These are phyloP conservation scores for Talaromyces rugulosus DNA, from an alignment of 2,329 filamentous ascomycete genomes.

Conservation along the genomic window DNA sequence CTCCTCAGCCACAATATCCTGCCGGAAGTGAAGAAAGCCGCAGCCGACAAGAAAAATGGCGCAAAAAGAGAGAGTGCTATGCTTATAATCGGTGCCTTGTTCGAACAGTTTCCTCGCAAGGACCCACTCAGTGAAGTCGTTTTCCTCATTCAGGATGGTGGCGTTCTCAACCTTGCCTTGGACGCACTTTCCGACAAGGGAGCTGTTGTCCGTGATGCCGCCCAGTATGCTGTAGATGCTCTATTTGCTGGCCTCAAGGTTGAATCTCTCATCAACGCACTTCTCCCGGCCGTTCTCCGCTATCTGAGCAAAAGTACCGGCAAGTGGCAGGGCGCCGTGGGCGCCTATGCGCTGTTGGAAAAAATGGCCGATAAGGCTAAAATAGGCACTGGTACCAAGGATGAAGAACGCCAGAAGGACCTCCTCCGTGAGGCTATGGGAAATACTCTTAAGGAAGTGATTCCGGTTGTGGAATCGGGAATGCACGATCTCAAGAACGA, in stretches of 20 bases:
- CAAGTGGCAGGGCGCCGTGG: constrained; percentile 96
- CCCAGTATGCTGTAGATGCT: constrained; percentile 89
- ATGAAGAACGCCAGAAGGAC: constrained; percentile 84
- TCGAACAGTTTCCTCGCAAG: constrained; percentile 78
- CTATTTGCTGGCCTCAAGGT: constrained; percentile 74
- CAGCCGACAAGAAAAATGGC: constrained; percentile 88
- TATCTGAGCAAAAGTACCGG: constrained; percentile 81
- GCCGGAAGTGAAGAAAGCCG: constrained; percentile 68
- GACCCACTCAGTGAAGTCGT: constrained; percentile 76
- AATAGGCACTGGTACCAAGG: constrained; percentile 75
- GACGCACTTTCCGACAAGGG: constrained; percentile 90
- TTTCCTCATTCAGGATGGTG: constrained; percentile 76
- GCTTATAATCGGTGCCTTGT: constrained; percentile 88
- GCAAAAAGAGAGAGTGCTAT: constrained; percentile 83
- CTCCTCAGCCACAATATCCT: constrained; percentile 60
- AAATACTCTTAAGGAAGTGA: constrained; percentile 69
- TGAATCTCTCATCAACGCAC: constrained; percentile 76
- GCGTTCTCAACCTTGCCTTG: constrained; percentile 66
- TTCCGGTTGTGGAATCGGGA: constrained; percentile 83
- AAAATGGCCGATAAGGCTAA: constrained; percentile 94
- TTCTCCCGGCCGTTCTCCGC: constrained; percentile 68
- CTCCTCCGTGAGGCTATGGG: constrained; percentile 88
- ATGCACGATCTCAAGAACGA: constrained; percentile 97
- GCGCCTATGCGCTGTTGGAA: constrained; percentile 77
- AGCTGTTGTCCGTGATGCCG: constrained; percentile 79